These are phyloP conservation scores for Penicillium sumatraense DNA, from an alignment of 2,329 filamentous ascomycete species.

Conservation along the genomic window DNA sequence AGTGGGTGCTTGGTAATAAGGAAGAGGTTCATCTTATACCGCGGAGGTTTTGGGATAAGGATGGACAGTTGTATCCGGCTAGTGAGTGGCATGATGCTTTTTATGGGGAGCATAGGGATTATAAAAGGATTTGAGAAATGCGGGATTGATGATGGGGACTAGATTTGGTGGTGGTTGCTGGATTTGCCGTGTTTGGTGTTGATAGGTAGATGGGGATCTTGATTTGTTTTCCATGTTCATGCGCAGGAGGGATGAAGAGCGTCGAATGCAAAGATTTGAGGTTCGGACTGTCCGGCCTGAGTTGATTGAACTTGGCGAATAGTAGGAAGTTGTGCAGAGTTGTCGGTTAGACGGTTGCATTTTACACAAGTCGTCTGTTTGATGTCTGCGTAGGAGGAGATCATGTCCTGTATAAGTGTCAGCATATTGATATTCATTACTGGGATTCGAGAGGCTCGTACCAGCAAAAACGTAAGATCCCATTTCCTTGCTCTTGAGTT, in stretches of 20 bases:
- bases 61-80: constrained; percentile 25
- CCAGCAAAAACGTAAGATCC: constrained; percentile 45
- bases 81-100: constrained; percentile 29
- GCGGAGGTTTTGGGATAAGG: constrained; percentile 29
- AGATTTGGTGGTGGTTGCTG: not conserved
- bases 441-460: constrained; percentile 24
- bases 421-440: constrained; percentile 1
- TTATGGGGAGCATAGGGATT: constrained; percentile 24
- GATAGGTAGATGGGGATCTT: not conserved
- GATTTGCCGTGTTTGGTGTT: too few relatives aligned
- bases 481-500: constrained; percentile 42
- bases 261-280: constrained; percentile 34
- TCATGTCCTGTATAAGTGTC: constrained; percentile 42
- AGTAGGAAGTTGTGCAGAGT: constrained; percentile 44
- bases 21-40: constrained; percentile 30
- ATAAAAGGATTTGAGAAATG: not conserved
- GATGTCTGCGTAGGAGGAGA: constrained; percentile 47
- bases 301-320: constrained; percentile 35
- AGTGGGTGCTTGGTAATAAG: constrained; percentile 2
- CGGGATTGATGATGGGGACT: not conserved
- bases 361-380: constrained; percentile 44
- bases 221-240: constrained; percentile 13
- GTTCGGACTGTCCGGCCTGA: constrained; percentile 21
- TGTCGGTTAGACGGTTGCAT: constrained; percentile 44
- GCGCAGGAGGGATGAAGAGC: constrained; percentile 40